Percentiles rank a stretch among this genome's conserved stretches.
Conservation (phyloP, 2,329 filamentous ascomycete species). For the Hymenoscyphus fraxineus region DNA sequence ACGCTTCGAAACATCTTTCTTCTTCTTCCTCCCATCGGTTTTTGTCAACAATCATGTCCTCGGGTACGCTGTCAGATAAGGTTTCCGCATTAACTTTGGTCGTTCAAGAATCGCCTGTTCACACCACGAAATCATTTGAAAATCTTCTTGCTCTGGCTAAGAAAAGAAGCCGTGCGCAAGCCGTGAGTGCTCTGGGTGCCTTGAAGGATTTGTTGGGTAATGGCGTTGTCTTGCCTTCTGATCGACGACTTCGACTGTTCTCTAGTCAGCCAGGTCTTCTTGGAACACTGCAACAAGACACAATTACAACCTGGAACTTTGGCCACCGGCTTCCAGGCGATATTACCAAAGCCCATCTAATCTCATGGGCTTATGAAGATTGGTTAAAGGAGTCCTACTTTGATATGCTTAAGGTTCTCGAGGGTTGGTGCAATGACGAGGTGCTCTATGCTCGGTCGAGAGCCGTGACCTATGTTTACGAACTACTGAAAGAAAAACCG, state of each 20-base stretch:
- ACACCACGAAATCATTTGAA: conserved; percentile 87
- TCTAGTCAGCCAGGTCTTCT: conserved; percentile 73
- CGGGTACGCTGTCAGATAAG: conserved; percentile 94
- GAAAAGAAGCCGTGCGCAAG: conserved; percentile 90
- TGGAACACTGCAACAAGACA: conserved; percentile 62
- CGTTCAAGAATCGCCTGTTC: conserved; percentile 91
- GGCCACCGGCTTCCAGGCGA: conserved; percentile 70
- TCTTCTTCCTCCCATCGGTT: conserved; percentile 91
- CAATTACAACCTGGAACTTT: conserved; percentile 57
- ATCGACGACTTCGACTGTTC: conserved; percentile 79
- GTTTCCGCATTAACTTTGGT: conserved; percentile 91
- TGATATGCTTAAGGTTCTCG: conserved; percentile 84
- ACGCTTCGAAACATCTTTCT: conserved; percentile 66
- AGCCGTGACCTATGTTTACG: conserved; percentile 86
- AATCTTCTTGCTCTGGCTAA: conserved; percentile 76
- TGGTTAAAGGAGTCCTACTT: conserved; percentile 95
- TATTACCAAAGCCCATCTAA: conserved; percentile 71
- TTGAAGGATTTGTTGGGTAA: conserved; percentile 92
- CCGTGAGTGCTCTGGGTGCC: conserved; percentile 86
- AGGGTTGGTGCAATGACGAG: conserved; percentile 91
- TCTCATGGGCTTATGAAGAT: conserved; percentile 89
- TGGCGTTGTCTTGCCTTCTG: conserved; percentile 76
- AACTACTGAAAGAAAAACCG: conserved; percentile 88
- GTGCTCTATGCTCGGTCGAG: conserved; percentile 88
- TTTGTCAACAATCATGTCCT: conserved; percentile 93